Base-by-base conservation (phyloP, 768 basidiomycete species). In the Xerocomus potaroensis region DNA sequence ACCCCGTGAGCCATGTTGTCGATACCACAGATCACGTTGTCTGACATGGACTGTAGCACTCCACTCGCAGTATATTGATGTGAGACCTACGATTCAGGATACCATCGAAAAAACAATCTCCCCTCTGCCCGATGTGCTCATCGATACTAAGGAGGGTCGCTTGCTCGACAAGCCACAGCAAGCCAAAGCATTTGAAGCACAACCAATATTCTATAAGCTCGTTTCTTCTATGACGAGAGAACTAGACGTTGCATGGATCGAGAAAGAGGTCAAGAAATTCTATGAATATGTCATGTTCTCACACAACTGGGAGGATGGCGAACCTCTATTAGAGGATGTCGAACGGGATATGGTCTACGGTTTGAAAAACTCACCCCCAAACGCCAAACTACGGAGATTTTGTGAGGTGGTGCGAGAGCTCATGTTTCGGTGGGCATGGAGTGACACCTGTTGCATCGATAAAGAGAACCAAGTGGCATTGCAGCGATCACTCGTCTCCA, bases 251-350 rank as follows among this genome's bases (percentile, higher is more conserved):
- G 31, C 33, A 6, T 30, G 46, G 8, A 29, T 45, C 8, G 4
- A 10, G 4, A 15, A 12, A 19, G 35, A 32, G 22, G 42, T 49
- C 16, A 44, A 37, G 16, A 7, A 31, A 6, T 49, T 31, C 16
- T 43, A 39, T 16, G 26, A 29, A 43, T 49, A 49, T 23, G 35
- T 40, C 2, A 43, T 43, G 48, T 34, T 49, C n/a, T 49, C 48
- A 12, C 38, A 35, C 27, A 18, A 6, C n/a, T 41, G 49, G 44
- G 26, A 35, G 22, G 18, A 35, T 1, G 29, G 16, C 3, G 37
- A 50, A n/a, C 33, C 49, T 4, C 11, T 41, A 15, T 40, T 40
- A 24, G 32, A 41, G 24, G 5, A 18, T 8, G 40, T 45, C 21
- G 18, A 22, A n/a, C 24, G 18, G 8, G 19, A 3, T 3, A 18